phyloP scores from a whole-genome alignment of 192 early-diverging fungal genomes.

The Globomyces pollinis-pini region DNA sequence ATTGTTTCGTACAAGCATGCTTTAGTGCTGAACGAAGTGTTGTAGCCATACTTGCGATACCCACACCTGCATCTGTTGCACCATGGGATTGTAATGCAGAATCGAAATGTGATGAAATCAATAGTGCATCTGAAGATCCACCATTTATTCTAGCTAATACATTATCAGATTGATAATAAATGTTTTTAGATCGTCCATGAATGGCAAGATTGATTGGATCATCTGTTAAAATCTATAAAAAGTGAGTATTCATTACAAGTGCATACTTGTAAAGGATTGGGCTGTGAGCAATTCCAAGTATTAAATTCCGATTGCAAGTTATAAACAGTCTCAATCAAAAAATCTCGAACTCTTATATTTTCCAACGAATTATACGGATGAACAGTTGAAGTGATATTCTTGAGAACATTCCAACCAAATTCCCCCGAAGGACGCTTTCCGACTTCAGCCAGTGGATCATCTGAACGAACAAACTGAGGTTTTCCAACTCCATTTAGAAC shows the following conservation, averaged over 20 bases:
- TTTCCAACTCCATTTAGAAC: no score
- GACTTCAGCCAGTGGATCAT: no score
- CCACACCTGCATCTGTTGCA: constrained; percentile 39
- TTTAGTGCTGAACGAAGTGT: constrained; percentile 18
- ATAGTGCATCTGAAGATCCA: constrained; percentile 14
- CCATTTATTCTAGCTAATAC: constrained; percentile 19
- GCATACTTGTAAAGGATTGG: background rate
- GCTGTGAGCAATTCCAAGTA: background rate
- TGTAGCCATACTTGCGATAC: constrained; percentile 32
- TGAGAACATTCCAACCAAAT: background rate
- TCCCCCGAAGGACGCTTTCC: no score
- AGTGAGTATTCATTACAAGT: background rate
- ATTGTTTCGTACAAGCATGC: background rate
- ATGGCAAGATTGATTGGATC: constrained; percentile 15
- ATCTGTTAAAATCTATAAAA: background rate
- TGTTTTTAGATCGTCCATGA: background rate
- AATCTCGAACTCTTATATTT: background rate
- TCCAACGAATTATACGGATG: background rate
- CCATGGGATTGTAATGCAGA: constrained; percentile 25
- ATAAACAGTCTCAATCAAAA: background rate
- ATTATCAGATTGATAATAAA: constrained; percentile 31
- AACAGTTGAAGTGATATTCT: background rate
- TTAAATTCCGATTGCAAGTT: background rate
- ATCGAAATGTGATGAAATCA: constrained; percentile 43
- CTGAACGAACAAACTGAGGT: no score